Evolutionary conservation across 257 asterid species (phyloP).

Genomic region (Catharanthus roseus): DNA sequence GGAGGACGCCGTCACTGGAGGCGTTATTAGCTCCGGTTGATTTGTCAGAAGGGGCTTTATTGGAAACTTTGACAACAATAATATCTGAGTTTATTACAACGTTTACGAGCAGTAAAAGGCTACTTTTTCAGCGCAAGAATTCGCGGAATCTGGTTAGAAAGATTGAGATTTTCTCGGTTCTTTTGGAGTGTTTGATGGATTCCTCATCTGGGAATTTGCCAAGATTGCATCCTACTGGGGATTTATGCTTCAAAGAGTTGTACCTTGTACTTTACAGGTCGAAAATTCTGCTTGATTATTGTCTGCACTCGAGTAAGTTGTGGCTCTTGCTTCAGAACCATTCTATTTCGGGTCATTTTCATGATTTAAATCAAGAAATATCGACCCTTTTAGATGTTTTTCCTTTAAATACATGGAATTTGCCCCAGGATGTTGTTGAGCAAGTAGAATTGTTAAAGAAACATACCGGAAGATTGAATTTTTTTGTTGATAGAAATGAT

Average conservation of each 20-base stretch:
- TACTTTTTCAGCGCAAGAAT: conserved; percentile 50
- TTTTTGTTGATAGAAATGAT: conserved; percentile 52
- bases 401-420: conserved; percentile 41
- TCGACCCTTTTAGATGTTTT: conserved; percentile 83
- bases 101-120: conserved; percentile 29
- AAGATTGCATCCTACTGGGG: conserved; percentile 32
- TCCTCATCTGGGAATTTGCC: conserved; percentile 22
- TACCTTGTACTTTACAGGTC: conserved; percentile 87
- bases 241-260: conserved; percentile 85
- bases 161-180: conserved; percentile 56
- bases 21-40: conserved; percentile 77
- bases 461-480: conserved; percentile 51
- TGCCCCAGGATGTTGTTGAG: conserved; percentile 65
- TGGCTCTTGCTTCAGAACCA: conserved; percentile 84
- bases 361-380: conserved; percentile 75
- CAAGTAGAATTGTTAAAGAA: conserved; percentile 58
- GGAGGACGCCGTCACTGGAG: conserved; percentile 77
- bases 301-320: conserved; percentile 61
- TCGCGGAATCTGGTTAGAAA: conserved; percentile 59
- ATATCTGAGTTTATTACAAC: conserved; percentile 47
- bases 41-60: conserved; percentile 49
- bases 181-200: conserved; percentile 56
- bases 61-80: conserved; percentile 46
- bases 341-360: conserved; percentile 73
- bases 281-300: conserved; percentile 69